Conservation (phyloP, 164 flowering plant genomes). For the Magnolia kwangsiensis region DNA sequence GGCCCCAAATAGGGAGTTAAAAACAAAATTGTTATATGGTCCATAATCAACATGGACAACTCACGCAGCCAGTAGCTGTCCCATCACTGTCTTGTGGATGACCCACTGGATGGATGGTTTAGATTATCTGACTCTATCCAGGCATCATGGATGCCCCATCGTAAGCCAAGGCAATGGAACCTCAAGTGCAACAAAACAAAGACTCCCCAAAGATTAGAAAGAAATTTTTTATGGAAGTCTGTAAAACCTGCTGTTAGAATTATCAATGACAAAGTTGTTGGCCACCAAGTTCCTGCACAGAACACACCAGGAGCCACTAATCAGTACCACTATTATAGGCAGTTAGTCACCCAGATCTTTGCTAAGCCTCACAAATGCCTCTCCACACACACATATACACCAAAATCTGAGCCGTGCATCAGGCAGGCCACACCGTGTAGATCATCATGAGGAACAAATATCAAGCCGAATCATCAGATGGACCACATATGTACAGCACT, state of each 20-base stretch:
- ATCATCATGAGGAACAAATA: too few relatives aligned
- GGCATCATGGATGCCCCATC: background rate
- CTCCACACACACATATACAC: too few relatives aligned
- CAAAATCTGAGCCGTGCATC: too few relatives aligned
- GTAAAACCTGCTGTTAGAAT: slow-evolving; percentile 48
- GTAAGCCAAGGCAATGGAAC: background rate
- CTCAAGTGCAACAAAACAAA: background rate
- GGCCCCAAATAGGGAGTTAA: too few relatives aligned
- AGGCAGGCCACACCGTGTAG: too few relatives aligned
- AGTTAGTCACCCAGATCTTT: too few relatives aligned
- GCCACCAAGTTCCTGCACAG: slow-evolving; percentile 65
- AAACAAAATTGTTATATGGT: too few relatives aligned
- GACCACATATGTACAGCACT: too few relatives aligned
- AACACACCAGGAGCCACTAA: background rate
- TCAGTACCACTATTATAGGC: too few relatives aligned
- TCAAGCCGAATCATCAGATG: too few relatives aligned
- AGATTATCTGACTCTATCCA: background rate
- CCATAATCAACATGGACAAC: too few relatives aligned
- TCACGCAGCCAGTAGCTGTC: background rate
- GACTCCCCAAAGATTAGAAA: background rate
- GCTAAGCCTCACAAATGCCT: too few relatives aligned
- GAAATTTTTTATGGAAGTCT: background rate
- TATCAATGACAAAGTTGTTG: slow-evolving; percentile 55
- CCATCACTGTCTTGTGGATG: background rate
- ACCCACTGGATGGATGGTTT: background rate